A percentile compares a stretch with the other conserved stretches of the same genome.
Evolutionary conservation across 164 flowering plant genomes (phyloP).

Genomic region (Taxillus chinensis): DNA sequence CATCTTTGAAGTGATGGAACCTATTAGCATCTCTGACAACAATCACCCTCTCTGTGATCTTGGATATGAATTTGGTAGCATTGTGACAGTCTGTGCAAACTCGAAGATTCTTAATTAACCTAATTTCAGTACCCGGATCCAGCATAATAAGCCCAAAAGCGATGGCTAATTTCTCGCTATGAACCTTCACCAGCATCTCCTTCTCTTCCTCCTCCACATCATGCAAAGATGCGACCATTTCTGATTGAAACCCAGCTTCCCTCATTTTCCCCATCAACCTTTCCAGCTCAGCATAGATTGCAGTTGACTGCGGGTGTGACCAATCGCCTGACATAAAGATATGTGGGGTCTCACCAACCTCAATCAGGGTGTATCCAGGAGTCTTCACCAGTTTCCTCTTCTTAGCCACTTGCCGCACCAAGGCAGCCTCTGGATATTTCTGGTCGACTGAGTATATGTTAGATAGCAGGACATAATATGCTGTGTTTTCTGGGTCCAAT

Average conservation of each 20-base stretch:
- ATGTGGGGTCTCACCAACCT: constrained; percentile 48
- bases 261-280: constrained; percentile 58
- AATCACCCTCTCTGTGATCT: constrained; percentile 58
- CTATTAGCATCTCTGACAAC: constrained; percentile 90
- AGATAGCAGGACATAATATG: constrained; percentile 73
- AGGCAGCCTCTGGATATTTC: constrained; percentile 61
- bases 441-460: constrained; percentile 59
- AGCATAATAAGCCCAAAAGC: constrained; percentile 72
- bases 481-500: constrained; percentile 62
- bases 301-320: constrained; percentile 50
- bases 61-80: constrained; percentile 83
- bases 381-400: constrained; percentile 52
- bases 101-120: constrained; percentile 85
- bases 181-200: constrained; percentile 75
- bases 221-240: constrained; percentile 62
- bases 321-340: constrained; percentile 62
- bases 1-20: constrained; percentile 86
- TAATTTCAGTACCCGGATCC: constrained; percentile 71
- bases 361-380: constrained; percentile 81
- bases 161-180: constrained; percentile 93
- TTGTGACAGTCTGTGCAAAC: constrained; percentile 91
- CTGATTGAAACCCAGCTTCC: constrained; percentile 70
- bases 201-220: constrained; percentile 98
- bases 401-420: constrained; percentile 47
- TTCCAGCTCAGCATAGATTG: constrained; percentile 65